Evolutionary conservation across 495 filamentous ascomycete genomes (phyloP).

Genomic region (Aspergillus coremiiformis): DNA sequence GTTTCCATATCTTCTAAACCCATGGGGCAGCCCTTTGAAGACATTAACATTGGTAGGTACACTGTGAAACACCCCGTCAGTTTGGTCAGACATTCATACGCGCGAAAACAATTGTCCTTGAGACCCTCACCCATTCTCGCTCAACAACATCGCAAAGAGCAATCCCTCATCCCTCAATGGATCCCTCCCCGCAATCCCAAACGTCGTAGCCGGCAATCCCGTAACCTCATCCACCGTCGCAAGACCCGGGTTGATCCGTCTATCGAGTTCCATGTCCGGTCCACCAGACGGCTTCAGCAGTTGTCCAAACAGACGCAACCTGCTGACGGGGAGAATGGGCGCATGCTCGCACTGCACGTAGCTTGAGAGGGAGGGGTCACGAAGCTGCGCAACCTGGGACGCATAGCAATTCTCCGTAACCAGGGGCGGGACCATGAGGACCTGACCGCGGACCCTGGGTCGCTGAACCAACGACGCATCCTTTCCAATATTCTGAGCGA

Average conservation of each 20-base stretch:
- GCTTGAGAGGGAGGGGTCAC: conserved; percentile 29
- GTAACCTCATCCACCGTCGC: conserved; percentile 32
- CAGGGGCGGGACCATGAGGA: conserved; percentile 39
- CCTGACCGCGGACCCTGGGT: conserved; percentile 31
- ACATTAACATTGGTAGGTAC: conserved; percentile 36
- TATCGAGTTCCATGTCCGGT: conserved; percentile 19
- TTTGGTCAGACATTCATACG: background rate
- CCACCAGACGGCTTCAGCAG: conserved; percentile 17
- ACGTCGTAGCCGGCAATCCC: conserved; percentile 35
- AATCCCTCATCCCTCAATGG: conserved; percentile 42
- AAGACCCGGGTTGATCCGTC: conserved; percentile 33
- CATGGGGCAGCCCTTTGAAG: conserved; percentile 43
- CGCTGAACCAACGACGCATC: conserved; percentile 18
- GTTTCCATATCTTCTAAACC: conserved; percentile 33
- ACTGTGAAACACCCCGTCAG: conserved; percentile 11
- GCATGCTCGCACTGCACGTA: conserved; percentile 34
- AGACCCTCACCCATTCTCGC: conserved; percentile 36
- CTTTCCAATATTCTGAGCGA: conserved; percentile 21
- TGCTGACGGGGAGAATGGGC: conserved; percentile 26
- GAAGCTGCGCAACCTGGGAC: conserved; percentile 26
- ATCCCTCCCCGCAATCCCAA: conserved; percentile 42
- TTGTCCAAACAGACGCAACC: conserved; percentile 26
- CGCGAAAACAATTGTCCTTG: background rate
- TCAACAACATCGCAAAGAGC: conserved; percentile 36
- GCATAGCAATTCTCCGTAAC: conserved; percentile 27